These are phyloP conservation scores for Emiliania huxleyi DNA, from an alignment of 78 protist genomes.

Conservation along the genomic window DNA sequence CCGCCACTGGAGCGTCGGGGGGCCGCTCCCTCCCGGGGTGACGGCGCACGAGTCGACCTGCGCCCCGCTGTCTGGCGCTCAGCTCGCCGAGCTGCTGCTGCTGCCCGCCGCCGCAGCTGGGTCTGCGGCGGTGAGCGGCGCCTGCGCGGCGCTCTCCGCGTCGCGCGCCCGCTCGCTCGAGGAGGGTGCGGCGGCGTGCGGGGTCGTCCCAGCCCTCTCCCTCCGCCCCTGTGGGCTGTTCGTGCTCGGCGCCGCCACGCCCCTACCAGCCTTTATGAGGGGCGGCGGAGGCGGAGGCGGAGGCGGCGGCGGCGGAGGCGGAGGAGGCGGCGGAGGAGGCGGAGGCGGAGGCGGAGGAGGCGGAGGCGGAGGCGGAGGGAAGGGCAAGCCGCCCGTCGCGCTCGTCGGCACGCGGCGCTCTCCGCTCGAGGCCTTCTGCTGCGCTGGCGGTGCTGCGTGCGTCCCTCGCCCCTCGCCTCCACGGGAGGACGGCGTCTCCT, in stretches of 20 bases:
- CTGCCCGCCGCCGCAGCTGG: background rate
- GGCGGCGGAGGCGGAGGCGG: background rate
- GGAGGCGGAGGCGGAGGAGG: background rate
- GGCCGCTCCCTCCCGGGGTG: background rate
- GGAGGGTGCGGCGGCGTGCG: background rate
- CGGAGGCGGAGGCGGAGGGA: background rate
- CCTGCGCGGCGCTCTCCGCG: background rate
- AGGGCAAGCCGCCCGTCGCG: background rate
- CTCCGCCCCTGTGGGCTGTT: background rate
- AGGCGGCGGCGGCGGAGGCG: too few relatives aligned
- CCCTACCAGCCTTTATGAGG: background rate
- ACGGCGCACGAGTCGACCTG: too few relatives aligned
- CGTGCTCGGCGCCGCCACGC: background rate
- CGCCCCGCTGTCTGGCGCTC: background rate
- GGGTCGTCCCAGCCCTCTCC: background rate
- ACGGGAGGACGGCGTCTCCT: too few relatives aligned
- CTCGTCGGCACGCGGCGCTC: background rate
- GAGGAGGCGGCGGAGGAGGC: background rate
- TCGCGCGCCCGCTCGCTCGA: background rate
- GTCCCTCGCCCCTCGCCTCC: too few relatives aligned
- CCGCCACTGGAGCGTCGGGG: background rate
- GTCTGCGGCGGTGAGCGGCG: background rate
- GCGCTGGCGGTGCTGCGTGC: background rate
- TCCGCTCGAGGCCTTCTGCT: background rate
- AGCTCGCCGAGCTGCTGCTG: background rate